A percentile compares a stretch with the other conserved stretches of the same genome.
These are phyloP conservation scores for Acorus gramineus DNA, from an alignment of 106 monocot species.

Conservation along the genomic window DNA sequence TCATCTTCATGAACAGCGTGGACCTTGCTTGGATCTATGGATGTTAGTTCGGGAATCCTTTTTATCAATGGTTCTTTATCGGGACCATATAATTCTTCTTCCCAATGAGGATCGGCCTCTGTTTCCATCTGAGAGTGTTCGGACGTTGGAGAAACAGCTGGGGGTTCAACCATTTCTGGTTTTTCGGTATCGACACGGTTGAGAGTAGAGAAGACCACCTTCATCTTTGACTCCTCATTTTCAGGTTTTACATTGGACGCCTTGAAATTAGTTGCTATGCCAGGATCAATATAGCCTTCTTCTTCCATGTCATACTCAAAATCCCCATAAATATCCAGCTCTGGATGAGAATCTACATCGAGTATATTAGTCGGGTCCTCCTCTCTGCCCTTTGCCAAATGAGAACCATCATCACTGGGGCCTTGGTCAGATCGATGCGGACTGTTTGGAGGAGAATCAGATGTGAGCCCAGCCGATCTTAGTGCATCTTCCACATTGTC, in stretches of 20 bases:
- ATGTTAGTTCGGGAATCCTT: conserved; percentile 5
- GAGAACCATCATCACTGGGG: conserved; percentile 9
- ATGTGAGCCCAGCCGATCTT: conserved; percentile 64
- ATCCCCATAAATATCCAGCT: conserved; percentile 16
- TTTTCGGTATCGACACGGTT: conserved; percentile 2
- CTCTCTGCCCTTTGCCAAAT: conserved; percentile 3
- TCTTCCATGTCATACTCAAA: conserved; percentile 17
- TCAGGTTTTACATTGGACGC: conserved; percentile 7
- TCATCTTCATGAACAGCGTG: conserved; percentile 1
- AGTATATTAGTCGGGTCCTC: conserved; percentile 2
- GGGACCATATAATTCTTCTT: conserved; percentile 16
- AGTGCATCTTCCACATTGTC: conserved; percentile 51
- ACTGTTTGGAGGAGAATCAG: conserved; percentile 81
- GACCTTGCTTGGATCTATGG: neutral
- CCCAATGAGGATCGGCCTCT: conserved; percentile 4
- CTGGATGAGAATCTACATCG: conserved; percentile 7
- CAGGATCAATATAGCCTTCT: conserved; percentile 3
- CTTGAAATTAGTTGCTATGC: neutral
- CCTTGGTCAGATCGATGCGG: conserved; percentile 19
- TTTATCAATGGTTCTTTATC: conserved; percentile 15
- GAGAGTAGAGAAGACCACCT: conserved; percentile 9
- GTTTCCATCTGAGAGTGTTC: conserved; percentile 12
- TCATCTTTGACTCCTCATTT: conserved; percentile 20
- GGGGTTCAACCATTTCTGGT: neutral
- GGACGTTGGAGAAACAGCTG: neutral